Conservation (phyloP, 805 yeast species). For the Barnettozyma pratensis region DNA sequence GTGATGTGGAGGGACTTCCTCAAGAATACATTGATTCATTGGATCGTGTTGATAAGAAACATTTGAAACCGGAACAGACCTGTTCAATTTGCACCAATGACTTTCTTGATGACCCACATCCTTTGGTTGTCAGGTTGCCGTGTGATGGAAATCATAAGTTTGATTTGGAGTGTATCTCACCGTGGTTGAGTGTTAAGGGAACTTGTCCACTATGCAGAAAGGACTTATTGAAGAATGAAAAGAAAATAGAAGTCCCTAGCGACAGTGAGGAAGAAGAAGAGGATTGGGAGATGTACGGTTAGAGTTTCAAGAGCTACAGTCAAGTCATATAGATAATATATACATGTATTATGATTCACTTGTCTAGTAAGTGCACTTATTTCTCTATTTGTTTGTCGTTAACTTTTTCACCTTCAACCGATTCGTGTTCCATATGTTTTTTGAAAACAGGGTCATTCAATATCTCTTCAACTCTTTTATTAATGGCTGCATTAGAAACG, state of each 20-base stretch:
- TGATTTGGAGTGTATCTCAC: slow-evolving; percentile 86
- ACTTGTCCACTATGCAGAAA: slow-evolving; percentile 87
- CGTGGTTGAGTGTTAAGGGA: slow-evolving; percentile 72
- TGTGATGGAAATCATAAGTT: slow-evolving; percentile 65
- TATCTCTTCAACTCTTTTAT: slow-evolving; percentile 59
- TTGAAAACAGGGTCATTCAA: slow-evolving; percentile 68
- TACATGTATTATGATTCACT: background rate
- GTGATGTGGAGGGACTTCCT: slow-evolving; percentile 47
- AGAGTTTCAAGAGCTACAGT: background rate
- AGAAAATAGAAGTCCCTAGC: slow-evolving; percentile 21
- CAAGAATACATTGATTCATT: slow-evolving; percentile 70
- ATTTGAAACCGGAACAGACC: slow-evolving; percentile 43
- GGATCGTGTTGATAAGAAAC: slow-evolving; percentile 56
- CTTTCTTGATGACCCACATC: slow-evolving; percentile 68
- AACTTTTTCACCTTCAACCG: slow-evolving; percentile 1
- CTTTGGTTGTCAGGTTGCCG: slow-evolving; percentile 70
- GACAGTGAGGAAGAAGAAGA: slow-evolving; percentile 51
- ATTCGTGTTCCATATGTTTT: slow-evolving; percentile 32
- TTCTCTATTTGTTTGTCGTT: slow-evolving; percentile 11
- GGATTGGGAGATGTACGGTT: slow-evolving; percentile 79
- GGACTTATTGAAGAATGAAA: slow-evolving; percentile 53
- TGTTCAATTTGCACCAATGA: slow-evolving; percentile 84
- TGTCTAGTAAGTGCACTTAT: background rate
- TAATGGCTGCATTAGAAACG: slow-evolving; percentile 16
- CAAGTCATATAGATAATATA: background rate